Conservation (phyloP, 345 rosid genomes). For the Populus deltoides region DNA sequence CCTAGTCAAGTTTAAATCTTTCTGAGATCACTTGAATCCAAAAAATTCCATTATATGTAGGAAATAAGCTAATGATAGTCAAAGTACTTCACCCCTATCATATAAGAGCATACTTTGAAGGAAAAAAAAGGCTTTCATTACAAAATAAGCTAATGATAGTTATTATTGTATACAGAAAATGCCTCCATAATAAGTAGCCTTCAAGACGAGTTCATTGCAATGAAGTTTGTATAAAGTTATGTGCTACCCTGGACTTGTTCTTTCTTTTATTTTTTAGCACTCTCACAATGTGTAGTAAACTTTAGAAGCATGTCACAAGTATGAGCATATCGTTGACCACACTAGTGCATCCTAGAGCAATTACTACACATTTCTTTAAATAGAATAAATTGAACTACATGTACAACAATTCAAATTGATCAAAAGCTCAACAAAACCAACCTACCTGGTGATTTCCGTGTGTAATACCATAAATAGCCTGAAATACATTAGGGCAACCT, state of each 20-base stretch:
- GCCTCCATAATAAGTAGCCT: neutral
- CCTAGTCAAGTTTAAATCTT: neutral
- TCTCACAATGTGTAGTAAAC: neutral
- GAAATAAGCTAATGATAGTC: no score
- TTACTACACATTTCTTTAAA: neutral
- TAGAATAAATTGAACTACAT: neutral
- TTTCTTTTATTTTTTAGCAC: neutral
- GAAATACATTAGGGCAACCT: constrained; percentile 30
- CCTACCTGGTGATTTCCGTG: constrained; percentile 32
- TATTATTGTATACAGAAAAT: neutral
- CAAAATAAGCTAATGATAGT: neutral
- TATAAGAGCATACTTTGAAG: neutral
- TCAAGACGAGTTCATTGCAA: neutral
- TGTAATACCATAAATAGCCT: constrained; percentile 21
- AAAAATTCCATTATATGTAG: neutral
- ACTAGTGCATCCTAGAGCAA: neutral
- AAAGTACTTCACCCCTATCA: neutral
- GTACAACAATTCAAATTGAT: neutral
- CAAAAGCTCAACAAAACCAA: neutral
- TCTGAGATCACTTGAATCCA: neutral
- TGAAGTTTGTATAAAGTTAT: neutral
- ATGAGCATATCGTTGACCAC: neutral
- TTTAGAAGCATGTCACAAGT: neutral
- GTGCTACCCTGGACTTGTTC: neutral
- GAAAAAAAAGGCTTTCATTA: neutral